Conservation (phyloP, 73 alveolate species). For the Durusdinium trenchii region DNA sequence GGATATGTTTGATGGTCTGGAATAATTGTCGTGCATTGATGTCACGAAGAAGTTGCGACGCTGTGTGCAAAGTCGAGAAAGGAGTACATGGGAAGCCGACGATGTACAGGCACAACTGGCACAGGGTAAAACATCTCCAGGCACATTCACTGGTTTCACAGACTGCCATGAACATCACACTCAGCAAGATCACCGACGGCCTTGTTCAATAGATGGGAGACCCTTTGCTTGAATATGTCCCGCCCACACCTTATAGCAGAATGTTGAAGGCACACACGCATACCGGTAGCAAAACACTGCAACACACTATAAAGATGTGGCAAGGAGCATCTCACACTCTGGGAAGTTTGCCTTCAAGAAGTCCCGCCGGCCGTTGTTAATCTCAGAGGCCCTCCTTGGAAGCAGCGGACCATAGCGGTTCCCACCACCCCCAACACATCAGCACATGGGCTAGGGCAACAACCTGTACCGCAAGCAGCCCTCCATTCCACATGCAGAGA, state of each 20-base stretch:
- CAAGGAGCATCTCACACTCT: neutral
- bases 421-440: too few species aligned
- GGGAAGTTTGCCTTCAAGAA: neutral
- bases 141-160: neutral
- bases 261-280: neutral
- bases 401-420: neutral
- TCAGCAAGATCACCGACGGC: too few species aligned
- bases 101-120: neutral
- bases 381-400: neutral
- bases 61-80: neutral
- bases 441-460: neutral
- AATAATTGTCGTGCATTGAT: neutral
- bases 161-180: too few species aligned
- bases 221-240: neutral
- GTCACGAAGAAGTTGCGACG: neutral
- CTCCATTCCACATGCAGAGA: neutral
- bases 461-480: neutral
- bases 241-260: neutral
- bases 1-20: neutral
- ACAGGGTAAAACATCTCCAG: neutral
- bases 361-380: neutral
- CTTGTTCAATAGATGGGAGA: neutral
- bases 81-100: slow-evolving; percentile 12
- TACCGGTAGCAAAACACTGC: neutral
- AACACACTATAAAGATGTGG: neutral